Percentiles rank a stretch among this genome's conserved stretches.
Conservation (phyloP, 305 asterid genomes). For the Plantago coronopus region DNA sequence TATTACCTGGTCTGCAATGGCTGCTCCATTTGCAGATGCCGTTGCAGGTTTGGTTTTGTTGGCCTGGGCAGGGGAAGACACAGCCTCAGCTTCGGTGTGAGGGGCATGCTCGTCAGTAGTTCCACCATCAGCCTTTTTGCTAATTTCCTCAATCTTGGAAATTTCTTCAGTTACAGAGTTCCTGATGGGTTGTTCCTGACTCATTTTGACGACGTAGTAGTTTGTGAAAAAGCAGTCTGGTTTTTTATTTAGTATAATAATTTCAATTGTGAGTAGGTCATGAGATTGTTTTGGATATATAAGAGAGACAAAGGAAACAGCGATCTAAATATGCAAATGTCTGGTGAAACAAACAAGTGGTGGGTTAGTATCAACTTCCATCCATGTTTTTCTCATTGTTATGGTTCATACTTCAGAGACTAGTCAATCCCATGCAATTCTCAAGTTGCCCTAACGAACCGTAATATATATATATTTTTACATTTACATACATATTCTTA, state of each 20-base stretch:
- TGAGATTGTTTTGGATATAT: not conserved
- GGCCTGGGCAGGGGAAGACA: not conserved
- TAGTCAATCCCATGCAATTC: no score
- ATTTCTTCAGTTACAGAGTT: constrained; percentile 9
- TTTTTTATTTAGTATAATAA: not conserved
- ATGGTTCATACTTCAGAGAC: no score
- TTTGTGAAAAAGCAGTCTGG: not conserved
- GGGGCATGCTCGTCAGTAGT: not conserved
- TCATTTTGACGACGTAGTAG: constrained; percentile 38
- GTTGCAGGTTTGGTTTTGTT: constrained; percentile 7
- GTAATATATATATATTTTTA: no score
- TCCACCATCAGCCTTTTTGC: constrained; percentile 11
- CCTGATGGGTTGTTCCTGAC: constrained; percentile 54
- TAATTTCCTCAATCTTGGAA: not conserved
- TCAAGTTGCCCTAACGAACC: no score
- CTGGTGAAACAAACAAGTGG: constrained; percentile 15
- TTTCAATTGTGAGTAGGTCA: no score
- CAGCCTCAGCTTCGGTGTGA: not conserved
- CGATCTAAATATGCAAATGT: no score
- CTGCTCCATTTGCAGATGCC: constrained; percentile 23
- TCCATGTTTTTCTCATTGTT: not conserved
- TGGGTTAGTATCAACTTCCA: constrained; percentile 1
- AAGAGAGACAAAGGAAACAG: no score
- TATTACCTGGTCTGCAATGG: constrained; percentile 33
- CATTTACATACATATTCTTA: no score